Conservation (phyloP, 257 asterid species). For the Solanum rostratum region DNA sequence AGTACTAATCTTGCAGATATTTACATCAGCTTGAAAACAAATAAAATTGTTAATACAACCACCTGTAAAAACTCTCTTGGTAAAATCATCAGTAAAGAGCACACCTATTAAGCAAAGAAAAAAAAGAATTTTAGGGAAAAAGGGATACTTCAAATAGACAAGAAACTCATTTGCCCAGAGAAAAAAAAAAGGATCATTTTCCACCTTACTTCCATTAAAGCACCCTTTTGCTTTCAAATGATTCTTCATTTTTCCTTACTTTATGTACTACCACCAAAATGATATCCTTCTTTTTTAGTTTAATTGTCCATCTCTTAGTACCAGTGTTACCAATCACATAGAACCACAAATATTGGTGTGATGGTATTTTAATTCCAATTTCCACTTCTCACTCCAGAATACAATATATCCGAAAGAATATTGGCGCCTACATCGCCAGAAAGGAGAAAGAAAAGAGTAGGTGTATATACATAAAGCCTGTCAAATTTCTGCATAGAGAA, state of each 20-base stretch:
- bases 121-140: too few relatives aligned
- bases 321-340: too few relatives aligned
- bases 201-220: not conserved
- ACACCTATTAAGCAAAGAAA: too few relatives aligned
- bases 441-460: not conserved
- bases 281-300: too few relatives aligned
- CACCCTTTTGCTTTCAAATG: too few relatives aligned
- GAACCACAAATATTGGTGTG: not conserved
- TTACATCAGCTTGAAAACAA: not conserved
- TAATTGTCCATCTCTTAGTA: too few relatives aligned
- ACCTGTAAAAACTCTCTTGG: not conserved
- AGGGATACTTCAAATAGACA: not conserved
- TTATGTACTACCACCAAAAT: too few relatives aligned
- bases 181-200: not conserved
- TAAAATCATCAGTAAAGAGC: too few relatives aligned
- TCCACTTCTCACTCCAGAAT: not conserved
- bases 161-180: not conserved
- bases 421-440: not conserved
- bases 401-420: not conserved
- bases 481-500: not conserved
- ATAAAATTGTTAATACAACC: not conserved
- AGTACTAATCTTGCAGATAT: too few relatives aligned
- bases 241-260: too few relatives aligned
- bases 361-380: not conserved
- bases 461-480: not conserved